Evolutionary conservation across 2,329 filamentous ascomycete species (phyloP), one percentile per base, ranked within the genome.

Genomic region (Nemania sp.): DNA sequence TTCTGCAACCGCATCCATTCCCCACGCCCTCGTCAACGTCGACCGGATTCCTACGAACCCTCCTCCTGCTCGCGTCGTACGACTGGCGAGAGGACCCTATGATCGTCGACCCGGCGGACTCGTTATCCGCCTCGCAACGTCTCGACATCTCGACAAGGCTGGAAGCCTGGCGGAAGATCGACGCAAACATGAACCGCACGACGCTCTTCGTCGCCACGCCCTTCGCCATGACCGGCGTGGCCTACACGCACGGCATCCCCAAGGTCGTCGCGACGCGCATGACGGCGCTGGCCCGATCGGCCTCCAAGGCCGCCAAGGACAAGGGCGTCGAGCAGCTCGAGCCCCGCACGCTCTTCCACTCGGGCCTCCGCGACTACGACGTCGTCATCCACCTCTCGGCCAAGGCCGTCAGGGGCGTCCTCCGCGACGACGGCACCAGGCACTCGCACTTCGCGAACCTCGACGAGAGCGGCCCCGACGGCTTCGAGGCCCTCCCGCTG

Each of bases 61-160:
- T 99, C 1, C 79, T 88, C 34, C 90, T 94, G 74, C 80, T 99
- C 13, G 87, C 92, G 1, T 83, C 87, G 43, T 99, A 95, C 92
- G 92, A 98, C 73, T 99, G 95, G 95, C 86, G 90, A 29, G 81
- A 87, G 7, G 88, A 92, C 54, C 90, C 95, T 1, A 80, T 98
- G 34, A 81, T 97, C 35, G 82, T 97, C 25, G 92, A 97, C 73
- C 83, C 91, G 25, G 83, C 86, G 11, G 84, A 82, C 62, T 83
- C 87, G 13, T 81, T 96, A 71, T 83, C 84, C 7, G 75, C 80
- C 7, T 78, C 84, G 11, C 85, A 90, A 32, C 81, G 89, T 11
- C 77, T 84, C 34, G 78, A 81, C 2, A 87, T 95, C 64, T 82
- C 81, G 39, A 90, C 87, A 3, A 87, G 89, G 18, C 88, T 98